These are phyloP conservation scores for Albugo laibachii DNA, from an alignment of 352 stramenopile genomes.

Conservation along the genomic window DNA sequence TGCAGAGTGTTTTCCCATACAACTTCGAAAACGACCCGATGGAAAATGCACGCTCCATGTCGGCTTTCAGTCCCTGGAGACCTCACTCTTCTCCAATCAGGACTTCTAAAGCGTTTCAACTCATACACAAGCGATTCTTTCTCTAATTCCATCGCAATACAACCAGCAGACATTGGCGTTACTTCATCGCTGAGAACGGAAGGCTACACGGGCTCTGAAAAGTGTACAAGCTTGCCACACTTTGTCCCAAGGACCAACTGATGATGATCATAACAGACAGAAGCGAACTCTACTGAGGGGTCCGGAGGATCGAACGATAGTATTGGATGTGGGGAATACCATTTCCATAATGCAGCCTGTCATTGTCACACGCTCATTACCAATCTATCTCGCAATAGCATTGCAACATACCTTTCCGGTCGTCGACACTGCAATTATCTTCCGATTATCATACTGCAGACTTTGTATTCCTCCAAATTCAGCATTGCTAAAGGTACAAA, in stretches of 20 bases:
- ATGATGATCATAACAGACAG: slow-evolving; percentile 45
- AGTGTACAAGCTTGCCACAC: slow-evolving; percentile 51
- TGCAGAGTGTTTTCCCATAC: slow-evolving; percentile 40
- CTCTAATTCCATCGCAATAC: neutral
- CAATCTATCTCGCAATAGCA: neutral
- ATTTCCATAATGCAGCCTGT: slow-evolving; percentile 67
- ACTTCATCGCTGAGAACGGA: neutral
- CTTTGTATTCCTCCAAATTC: slow-evolving; percentile 47
- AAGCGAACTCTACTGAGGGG: slow-evolving; percentile 32
- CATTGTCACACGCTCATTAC: neutral
- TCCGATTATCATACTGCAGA: slow-evolving; percentile 74
- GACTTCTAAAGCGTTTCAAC: slow-evolving; percentile 36
- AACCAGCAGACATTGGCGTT: neutral
- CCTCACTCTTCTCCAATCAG: slow-evolving; percentile 44
- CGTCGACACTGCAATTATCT: slow-evolving; percentile 61
- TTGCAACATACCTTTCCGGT: slow-evolving; percentile 30
- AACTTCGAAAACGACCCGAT: slow-evolving; percentile 20
- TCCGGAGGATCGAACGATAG: slow-evolving; percentile 42
- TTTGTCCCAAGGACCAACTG: slow-evolving; percentile 63
- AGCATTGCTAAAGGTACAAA: slow-evolving; percentile 66
- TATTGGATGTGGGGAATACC: slow-evolving; percentile 62
- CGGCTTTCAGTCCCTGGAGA: slow-evolving; percentile 32
- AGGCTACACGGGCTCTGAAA: slow-evolving; percentile 7
- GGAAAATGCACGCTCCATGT: slow-evolving; percentile 35
- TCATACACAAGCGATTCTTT: too few species aligned